Base-by-base conservation (phyloP, 345 rosid species). In the Lepidium aucheri region DNA sequence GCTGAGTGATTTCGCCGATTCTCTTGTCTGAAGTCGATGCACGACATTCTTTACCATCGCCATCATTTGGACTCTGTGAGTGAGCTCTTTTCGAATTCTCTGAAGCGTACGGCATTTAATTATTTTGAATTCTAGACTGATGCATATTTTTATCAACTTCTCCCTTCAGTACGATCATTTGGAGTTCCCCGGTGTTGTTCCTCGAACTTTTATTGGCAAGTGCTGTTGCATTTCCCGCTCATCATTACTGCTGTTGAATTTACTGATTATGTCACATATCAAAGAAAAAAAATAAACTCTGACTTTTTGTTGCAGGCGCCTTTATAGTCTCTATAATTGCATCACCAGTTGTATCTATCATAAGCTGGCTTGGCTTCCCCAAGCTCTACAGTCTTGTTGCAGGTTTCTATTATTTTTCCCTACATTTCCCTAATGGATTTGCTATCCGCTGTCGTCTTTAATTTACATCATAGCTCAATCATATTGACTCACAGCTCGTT, bases 101-200 rank as follows among this genome's bases (percentile, higher is more conserved):
- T 47, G 9, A 20, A 15, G 35, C n/a, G 50, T 24, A 11, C 16
- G 2, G 0, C 41, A 30, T 26, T 36, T 28, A 5, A 24, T 28
- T 4, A 28, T 28, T 28, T 20, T 45, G 3, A 71, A 9, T 54
- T 49, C 67, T 17, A 35, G 6, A 39, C 12, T 28, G 4, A 20
- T 30, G 14, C 47, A n/a, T 4, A 11, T 4, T 17, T 10, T 6
- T 63, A 46, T 36, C 30, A 8, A 6, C 56, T 9, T 51, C 42
- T 71, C 26, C 52, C 54, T 64, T 60, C 76, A 94, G 97, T 90
- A 94, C 77, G 99, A 90, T 79, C 97, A 94, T 80, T 69, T 90
- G 80, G 97, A 94, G 77, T 94, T 90, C 76, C 88, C 99, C 42
- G 97, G 99, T 69, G 97, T 94, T 67, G 97, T 94, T 65, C 97